These are phyloP conservation scores for Lentinula lateritia DNA, from an alignment of 768 basidiomycete genomes.

Conservation along the genomic window DNA sequence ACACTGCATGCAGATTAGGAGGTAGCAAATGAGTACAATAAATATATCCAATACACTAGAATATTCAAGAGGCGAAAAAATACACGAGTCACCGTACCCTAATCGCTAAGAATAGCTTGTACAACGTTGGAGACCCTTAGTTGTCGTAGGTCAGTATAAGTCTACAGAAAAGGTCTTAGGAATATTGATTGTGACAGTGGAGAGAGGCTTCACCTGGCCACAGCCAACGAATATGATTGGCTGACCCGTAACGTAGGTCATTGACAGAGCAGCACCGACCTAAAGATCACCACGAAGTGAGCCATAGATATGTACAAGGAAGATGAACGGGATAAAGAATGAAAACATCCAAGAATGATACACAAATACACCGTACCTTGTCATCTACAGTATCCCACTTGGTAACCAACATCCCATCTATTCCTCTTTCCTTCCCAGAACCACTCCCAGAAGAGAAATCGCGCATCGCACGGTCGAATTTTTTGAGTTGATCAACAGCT, in stretches of 20 bases:
- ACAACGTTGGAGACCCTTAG: conserved; percentile 90
- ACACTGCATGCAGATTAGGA: neutral
- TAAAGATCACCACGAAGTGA: conserved; percentile 22
- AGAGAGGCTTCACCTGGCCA: conserved; percentile 64
- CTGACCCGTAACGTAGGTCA: conserved; percentile 99
- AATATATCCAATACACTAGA: neutral
- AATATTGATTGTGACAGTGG: conserved; percentile 4
- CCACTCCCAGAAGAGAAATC: conserved; percentile 76
- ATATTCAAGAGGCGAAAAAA: neutral
- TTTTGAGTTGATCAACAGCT: conserved; percentile 94
- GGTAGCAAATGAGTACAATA: neutral
- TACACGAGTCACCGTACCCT: conserved; percentile 8
- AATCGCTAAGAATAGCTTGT: conserved; percentile 83
- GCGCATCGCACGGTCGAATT: conserved; percentile 90
- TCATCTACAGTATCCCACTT: conserved; percentile 99
- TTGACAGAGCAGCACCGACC: conserved; percentile 97
- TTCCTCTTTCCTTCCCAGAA: conserved; percentile 74
- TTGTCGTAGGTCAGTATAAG: conserved; percentile 93
- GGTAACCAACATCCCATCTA: conserved; percentile 97
- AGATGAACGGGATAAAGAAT: too few relatives aligned
- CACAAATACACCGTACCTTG: conserved; percentile 51
- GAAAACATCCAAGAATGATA: neutral
- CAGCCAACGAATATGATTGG: conserved; percentile 98
- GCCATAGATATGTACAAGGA: neutral
- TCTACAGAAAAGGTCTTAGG: conserved; percentile 39